phyloP scores from a whole-genome alignment of 2,329 filamentous ascomycete genomes.

The Sporothrix pseudoabietina region DNA sequence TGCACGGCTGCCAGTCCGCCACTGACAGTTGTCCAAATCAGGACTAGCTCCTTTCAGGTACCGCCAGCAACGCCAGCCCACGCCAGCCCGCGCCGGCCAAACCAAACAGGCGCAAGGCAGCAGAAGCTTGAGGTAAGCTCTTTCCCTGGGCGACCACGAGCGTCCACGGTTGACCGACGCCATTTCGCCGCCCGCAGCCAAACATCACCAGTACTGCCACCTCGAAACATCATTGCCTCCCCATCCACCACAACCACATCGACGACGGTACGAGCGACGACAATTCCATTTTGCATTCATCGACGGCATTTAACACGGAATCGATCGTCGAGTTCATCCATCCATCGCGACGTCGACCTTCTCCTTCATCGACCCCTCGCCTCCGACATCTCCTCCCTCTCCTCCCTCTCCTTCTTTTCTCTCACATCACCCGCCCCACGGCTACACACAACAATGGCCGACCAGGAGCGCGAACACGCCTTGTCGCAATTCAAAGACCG shows the following conservation, averaged over 20 bases:
- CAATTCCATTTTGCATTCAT: background rate
- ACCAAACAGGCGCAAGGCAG: constrained; percentile 40
- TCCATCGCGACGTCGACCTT: background rate
- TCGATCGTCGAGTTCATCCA: background rate
- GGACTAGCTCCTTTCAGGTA: background rate
- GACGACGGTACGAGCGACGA: background rate
- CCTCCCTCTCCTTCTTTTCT: background rate
- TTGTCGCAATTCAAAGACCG: constrained; percentile 77
- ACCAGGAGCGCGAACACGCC: constrained; percentile 66
- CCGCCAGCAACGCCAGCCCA: background rate
- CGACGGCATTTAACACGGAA: background rate
- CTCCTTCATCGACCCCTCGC: background rate
- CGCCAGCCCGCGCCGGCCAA: background rate
- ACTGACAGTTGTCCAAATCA: background rate
- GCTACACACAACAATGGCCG: constrained; percentile 40
- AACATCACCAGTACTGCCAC: background rate
- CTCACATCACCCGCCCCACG: background rate
- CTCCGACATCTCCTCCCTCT: background rate
- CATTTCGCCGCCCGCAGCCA: constrained; percentile 17
- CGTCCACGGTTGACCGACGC: constrained; percentile 12
- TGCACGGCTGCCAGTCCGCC: background rate
- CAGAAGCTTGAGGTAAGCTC: constrained; percentile 46
- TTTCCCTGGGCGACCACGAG: constrained; percentile 7
- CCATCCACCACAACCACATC: background rate
- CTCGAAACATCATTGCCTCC: background rate